Base-by-base conservation (phyloP, 331 rosid species). In the Acacia concinna region DNA sequence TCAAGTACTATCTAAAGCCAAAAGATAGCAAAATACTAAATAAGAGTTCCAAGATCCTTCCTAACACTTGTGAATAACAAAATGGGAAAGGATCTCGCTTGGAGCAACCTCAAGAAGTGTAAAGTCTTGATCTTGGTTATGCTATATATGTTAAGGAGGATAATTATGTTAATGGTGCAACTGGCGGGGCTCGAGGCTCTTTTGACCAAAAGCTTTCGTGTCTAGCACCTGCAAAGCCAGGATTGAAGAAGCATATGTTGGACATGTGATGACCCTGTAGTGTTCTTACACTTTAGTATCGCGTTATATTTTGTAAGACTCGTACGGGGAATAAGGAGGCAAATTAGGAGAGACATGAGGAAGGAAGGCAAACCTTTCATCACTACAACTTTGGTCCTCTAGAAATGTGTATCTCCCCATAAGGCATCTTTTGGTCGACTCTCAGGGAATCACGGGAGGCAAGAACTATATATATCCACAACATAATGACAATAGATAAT, bases 311-410 rank as follows among this genome's bases (percentile, higher is more conserved):
- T 62, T 59, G 5, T n/a, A 59, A 23, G 65, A 59, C 52, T 67
- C 52, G 68, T 35, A 56, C 51, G 69, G 34, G 49, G 73, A 72
- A 40, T 40, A 21, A 18, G 49, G 57, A 78, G 20, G 54, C 71
- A 76, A 71, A 54, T 65, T 37, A 54, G 49, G 57, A 77, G 76
- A 69, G 43, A 67, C 41, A 10, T 41, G 64, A 51, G 14, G 54
- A 62, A 64, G 72, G 71, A 49, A 54, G 72, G 20, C 51, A 70
- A 23, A 86, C 87, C 85, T 84, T 35, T 54, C 27, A 60, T 91
- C 91, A 94, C n/a, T n/a, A n/a, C 92, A 93, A 81, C 47, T 81
- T 88, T 66, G 86, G 65, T 77, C 97, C 97, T 90, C 79, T 87
- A 1, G 89, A 84, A 38, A 95, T 85, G 54, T 88, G 84, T 74